These are phyloP conservation scores for Crataegus laevigata DNA, from an alignment of 306 rosid genomes.

Conservation along the genomic window DNA sequence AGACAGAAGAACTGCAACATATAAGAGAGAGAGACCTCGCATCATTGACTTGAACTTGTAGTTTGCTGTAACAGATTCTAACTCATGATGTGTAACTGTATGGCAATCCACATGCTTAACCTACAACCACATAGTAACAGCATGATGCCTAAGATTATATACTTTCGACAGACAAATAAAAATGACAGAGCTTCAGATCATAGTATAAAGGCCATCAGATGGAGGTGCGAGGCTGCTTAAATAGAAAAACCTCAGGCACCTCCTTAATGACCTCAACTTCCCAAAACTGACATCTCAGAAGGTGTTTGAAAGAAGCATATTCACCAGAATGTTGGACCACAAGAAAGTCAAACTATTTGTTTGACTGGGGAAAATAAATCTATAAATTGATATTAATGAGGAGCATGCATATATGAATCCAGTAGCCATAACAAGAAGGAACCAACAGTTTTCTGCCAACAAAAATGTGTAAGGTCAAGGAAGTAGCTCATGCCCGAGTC, in stretches of 20 bases:
- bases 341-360: too few species aligned
- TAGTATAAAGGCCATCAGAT: not conserved
- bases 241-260: not conserved
- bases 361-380: too few species aligned
- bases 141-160: not conserved
- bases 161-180: not conserved
- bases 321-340: not conserved
- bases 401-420: too few species aligned
- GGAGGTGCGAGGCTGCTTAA: not conserved
- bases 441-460: too few species aligned
- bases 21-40: conserved; percentile 57
- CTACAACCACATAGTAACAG: conserved; percentile 28
- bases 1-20: not conserved
- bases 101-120: conserved; percentile 80
- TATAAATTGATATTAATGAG: too few species aligned
- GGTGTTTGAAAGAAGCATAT: not conserved
- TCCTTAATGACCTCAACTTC: not conserved
- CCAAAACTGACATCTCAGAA: not conserved
- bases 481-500: too few species aligned
- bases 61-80: conserved; percentile 63
- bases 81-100: conserved; percentile 56
- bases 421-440: too few species aligned
- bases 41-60: conserved; percentile 90
- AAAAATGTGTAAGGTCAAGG: too few species aligned
- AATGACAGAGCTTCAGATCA: not conserved